Conservation (phyloP, 768 basidiomycete species). For the Trametes cubensis region DNA sequence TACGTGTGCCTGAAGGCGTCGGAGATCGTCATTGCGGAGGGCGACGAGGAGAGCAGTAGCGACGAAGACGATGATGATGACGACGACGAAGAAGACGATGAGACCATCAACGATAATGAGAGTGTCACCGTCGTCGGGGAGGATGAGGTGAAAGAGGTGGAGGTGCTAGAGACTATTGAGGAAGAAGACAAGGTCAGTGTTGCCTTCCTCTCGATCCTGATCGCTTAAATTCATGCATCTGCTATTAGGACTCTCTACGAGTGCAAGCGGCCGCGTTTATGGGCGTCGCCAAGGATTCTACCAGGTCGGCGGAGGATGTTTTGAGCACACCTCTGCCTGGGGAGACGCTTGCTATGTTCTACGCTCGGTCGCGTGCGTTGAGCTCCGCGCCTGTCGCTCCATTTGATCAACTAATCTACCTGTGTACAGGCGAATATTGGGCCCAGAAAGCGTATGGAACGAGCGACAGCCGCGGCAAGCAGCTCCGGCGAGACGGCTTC, state of each 20-base stretch:
- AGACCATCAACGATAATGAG: constrained; percentile 35
- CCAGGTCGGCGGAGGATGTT: constrained; percentile 67
- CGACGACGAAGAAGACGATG: constrained; percentile 56
- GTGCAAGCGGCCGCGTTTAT: constrained; percentile 55
- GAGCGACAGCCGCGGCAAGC: constrained; percentile 74
- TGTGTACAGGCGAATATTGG: constrained; percentile 71
- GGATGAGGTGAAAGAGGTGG: constrained; percentile 31
- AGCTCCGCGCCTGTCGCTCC: background rate
- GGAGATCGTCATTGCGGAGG: constrained; percentile 62
- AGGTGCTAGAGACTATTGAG: constrained; percentile 29
- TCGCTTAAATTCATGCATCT: too few relatives aligned
- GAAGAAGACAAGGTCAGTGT: constrained; percentile 26
- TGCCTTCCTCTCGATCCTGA: background rate
- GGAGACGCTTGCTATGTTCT: constrained; percentile 83
- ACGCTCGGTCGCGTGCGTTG: constrained; percentile 72
- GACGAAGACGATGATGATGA: constrained; percentile 62
- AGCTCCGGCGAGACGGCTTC: constrained; percentile 78
- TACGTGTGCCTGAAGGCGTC: constrained; percentile 75
- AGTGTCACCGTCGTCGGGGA: constrained; percentile 30
- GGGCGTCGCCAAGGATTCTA: constrained; percentile 62
- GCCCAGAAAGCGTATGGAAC: constrained; percentile 63
- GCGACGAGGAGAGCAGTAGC: constrained; percentile 62
- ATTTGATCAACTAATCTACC: background rate
- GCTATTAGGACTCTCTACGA: constrained; percentile 41
- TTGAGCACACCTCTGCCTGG: constrained; percentile 82